Percentiles rank a stretch among this genome's conserved stretches.
Evolutionary conservation across 768 basidiomycete species (phyloP).

Genomic region (Leccinum obscurum): DNA sequence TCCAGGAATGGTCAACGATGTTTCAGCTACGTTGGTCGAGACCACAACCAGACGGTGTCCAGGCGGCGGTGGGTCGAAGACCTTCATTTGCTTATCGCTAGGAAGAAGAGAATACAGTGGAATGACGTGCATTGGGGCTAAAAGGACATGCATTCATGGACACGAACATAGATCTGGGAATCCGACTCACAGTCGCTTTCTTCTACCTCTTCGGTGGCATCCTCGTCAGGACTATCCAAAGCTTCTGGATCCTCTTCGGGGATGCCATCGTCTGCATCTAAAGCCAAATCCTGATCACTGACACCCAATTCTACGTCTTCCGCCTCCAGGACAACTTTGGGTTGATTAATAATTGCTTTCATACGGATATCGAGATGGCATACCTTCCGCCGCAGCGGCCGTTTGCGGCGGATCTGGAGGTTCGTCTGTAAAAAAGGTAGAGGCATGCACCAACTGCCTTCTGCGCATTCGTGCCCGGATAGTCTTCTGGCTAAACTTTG

Average conservation of each 20-base stretch:
- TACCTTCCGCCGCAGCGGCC: conserved; percentile 23
- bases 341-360: conserved; percentile 1
- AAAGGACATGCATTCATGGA: not conserved
- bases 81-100: conserved; percentile 92
- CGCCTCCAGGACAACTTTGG: conserved; percentile 68
- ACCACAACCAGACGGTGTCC: conserved; percentile 88
- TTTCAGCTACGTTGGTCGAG: conserved; percentile 96
- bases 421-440: conserved; percentile 31
- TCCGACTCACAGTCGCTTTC: conserved; percentile 60
- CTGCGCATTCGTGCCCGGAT: conserved; percentile 52
- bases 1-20: conserved; percentile 94
- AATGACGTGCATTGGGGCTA: conserved; percentile 92
- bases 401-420: conserved; percentile 15
- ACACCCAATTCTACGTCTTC: conserved; percentile 78
- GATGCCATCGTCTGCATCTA: conserved; percentile 64
- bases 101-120: conserved; percentile 92
- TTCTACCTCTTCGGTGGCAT: conserved; percentile 53
- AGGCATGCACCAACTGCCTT: conserved; percentile 26
- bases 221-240: conserved; percentile 72
- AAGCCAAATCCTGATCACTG: conserved; percentile 49
- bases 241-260: conserved; percentile 73
- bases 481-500: conserved; percentile 68
- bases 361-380: not conserved
- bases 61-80: conserved; percentile 82
- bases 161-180: conserved; percentile 6